Base-by-base conservation (phyloP, 2,329 filamentous ascomycete genomes). In the Pseudocercospora fijiensis region DNA sequence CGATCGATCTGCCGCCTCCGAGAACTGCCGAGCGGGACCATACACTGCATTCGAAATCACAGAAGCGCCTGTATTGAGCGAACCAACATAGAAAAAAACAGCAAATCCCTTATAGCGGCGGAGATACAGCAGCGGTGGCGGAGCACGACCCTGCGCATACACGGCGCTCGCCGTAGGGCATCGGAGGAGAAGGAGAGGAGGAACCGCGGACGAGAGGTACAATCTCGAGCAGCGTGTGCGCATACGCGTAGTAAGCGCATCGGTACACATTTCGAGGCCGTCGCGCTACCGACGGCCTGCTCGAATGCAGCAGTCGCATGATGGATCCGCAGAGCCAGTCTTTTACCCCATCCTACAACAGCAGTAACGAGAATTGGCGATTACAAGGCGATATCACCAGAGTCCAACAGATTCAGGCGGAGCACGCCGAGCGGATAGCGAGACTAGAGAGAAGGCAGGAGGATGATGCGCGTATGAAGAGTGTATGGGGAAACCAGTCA, bases 401-500 rank as follows among this genome's bases (percentile, higher is more conserved):
- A 64, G 77, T 89, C 41, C 85, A 86, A 70, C 80, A 85, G 68
- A 80, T 82, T 18, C 86, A 88, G 73, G 78, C 82, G 58, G 85
- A 88, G 66, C 85, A 88, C 74, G 78, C 82, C 51, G 86, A 88
- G 69, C 82, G 86, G 62, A 80, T 89, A 66, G 78, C 84, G 62
- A 81, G 85, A 63, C 75, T 89, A 64, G 87, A 89, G 74, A 81
- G 85, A 63, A 82, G 84, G 65, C 84, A 84, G 64, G 85, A 88
- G 68, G 86, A 88, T 69, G 86, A 88, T 77, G 82, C 83, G 61
- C 81, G 84, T 68, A 77, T 88, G 77, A 96, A 94, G 78, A 96
- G 90, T 65, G 90, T 96, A 62, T 99, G 95, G 95, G 86, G 86
- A 56, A 89, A 90, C 68, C 80, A 84, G 55, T 96, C 93, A 61